phyloP scores from a whole-genome alignment of 371 early-diverging fungal species.

The Smittium mucronatum region DNA sequence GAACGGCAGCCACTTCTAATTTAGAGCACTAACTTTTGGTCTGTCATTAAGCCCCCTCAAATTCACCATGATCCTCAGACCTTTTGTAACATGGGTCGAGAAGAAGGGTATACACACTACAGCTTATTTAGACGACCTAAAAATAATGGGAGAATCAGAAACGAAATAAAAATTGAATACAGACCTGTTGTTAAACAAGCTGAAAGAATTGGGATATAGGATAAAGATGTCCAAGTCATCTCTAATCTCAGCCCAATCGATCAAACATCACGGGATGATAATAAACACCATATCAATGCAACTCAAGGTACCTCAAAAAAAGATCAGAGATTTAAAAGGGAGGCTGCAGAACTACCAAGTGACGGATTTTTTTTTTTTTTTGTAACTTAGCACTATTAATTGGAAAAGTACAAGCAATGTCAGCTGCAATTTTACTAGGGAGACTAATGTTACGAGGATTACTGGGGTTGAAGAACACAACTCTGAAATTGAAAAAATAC shows the following conservation, averaged over 20 bases:
- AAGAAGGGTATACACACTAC: constrained; percentile 22
- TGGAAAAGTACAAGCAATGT: constrained; percentile 10
- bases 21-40: constrained; percentile 32
- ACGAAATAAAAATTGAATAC: constrained; percentile 10
- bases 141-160: constrained; percentile 15
- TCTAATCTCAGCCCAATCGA: constrained; percentile 26
- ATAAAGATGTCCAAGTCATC: constrained; percentile 24
- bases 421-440: not conserved
- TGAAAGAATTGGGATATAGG: constrained; percentile 22
- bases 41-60: constrained; percentile 32
- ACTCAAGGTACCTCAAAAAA: not conserved
- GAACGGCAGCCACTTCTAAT: constrained; percentile 35
- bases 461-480: not conserved
- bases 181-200: constrained; percentile 19
- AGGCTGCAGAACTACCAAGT: constrained; percentile 3
- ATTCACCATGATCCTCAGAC: constrained; percentile 34
- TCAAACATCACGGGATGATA: constrained; percentile 28
- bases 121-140: constrained; percentile 33
- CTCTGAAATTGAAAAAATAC: not conserved
- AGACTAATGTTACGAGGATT: not conserved
- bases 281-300: constrained; percentile 20
- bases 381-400: constrained; percentile 12
- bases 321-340: not conserved
- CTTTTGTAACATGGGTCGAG: constrained; percentile 24
- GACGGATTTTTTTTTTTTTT: not conserved